Conservation (phyloP, 768 basidiomycete species). For the Gloeopeniophorella convolvens region DNA sequence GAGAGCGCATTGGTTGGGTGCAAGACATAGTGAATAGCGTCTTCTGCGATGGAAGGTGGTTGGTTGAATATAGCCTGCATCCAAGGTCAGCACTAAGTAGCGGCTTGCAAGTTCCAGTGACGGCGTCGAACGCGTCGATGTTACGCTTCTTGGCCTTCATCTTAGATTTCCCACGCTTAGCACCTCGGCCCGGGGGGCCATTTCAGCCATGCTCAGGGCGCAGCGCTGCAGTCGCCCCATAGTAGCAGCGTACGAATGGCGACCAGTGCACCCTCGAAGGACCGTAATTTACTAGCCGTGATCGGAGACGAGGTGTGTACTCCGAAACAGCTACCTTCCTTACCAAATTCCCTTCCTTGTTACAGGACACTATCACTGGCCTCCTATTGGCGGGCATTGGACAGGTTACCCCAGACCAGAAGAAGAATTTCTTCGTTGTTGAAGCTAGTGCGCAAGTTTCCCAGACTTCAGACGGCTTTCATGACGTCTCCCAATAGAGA, state of each 20-base stretch:
- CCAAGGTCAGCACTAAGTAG: too few species aligned
- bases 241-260: too few species aligned
- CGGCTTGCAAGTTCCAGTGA: too few species aligned
- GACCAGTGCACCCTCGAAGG: constrained; percentile 52
- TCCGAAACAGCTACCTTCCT: background rate
- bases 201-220: too few species aligned
- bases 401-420: constrained; percentile 81
- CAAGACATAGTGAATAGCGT: constrained; percentile 73
- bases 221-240: too few species aligned
- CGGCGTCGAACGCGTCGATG: too few species aligned
- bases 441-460: constrained; percentile 59
- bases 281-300: constrained; percentile 85
- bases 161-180: too few species aligned
- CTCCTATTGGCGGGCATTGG: constrained; percentile 93
- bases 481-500: constrained; percentile 48
- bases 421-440: constrained; percentile 97
- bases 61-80: constrained; percentile 57
- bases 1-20: constrained; percentile 50
- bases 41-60: constrained; percentile 75
- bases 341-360: constrained; percentile 16
- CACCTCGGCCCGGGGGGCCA: too few species aligned
- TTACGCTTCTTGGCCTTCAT: too few species aligned
- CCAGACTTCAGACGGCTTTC: background rate
- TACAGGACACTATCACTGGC: constrained; percentile 94
- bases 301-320: constrained; percentile 89